A percentile compares a stretch with the other conserved stretches of the same genome.
Evolutionary conservation across 257 asterid genomes (phyloP).

Genomic region (Solanum pinnatisectum): DNA sequence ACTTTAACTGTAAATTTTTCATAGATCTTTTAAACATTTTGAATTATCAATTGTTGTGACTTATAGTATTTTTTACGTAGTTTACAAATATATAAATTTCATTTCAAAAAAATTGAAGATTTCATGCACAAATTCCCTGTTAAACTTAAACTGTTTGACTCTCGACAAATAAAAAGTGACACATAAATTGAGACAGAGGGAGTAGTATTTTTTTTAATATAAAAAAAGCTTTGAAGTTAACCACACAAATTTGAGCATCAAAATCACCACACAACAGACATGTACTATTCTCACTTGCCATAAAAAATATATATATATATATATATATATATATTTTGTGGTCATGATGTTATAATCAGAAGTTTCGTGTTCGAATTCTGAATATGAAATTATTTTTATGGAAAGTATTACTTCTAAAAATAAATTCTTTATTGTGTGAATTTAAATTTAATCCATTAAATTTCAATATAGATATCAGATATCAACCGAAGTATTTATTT

Average conservation of each 20-base stretch:
- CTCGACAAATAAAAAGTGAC: too few relatives aligned
- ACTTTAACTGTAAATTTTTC: too few relatives aligned
- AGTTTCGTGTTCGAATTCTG: accelerated
- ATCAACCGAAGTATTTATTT: neutral
- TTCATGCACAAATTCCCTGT: too few relatives aligned
- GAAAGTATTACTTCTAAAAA: accelerated
- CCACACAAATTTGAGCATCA: slow-evolving; percentile 30
- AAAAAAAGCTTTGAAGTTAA: neutral
- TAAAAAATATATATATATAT: too few relatives aligned
- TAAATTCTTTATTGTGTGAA: accelerated
- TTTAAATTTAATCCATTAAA: neutral
- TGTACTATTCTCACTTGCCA: slow-evolving; percentile 58
- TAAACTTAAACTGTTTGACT: too few relatives aligned
- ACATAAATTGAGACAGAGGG: too few relatives aligned
- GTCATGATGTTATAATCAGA: neutral
- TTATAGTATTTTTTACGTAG: too few relatives aligned
- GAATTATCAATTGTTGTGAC: too few relatives aligned
- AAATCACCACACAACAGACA: slow-evolving; percentile 18
- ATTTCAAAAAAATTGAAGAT: too few relatives aligned
- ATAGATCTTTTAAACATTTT: too few relatives aligned
- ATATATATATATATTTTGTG: too few relatives aligned
- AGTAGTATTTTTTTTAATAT: neutral
- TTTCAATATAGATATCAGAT: neutral
- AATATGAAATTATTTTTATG: neutral
- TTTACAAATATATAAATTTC: too few relatives aligned